These are phyloP conservation scores for Xylariaceae sp. DNA, from an alignment of 2,329 filamentous ascomycete species.

Conservation along the genomic window DNA sequence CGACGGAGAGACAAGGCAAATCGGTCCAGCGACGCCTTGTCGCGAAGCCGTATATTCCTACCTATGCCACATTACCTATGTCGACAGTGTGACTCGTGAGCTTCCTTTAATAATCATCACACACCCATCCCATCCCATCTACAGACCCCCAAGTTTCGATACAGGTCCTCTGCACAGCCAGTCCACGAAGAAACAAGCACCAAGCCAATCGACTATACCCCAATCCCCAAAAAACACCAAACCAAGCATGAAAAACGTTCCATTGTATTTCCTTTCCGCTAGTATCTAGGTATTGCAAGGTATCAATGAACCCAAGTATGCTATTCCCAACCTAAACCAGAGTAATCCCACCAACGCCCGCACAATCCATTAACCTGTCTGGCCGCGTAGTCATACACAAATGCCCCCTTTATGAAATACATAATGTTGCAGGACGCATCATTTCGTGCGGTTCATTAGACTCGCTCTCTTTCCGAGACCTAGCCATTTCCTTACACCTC, in stretches of 20 bases:
- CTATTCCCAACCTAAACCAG: not conserved
- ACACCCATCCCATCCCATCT: too few relatives aligned
- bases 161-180: too few relatives aligned
- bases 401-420: conserved; percentile 11
- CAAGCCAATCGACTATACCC: too few relatives aligned
- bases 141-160: too few relatives aligned
- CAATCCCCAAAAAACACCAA: not conserved
- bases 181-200: too few relatives aligned
- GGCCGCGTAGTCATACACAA: not conserved
- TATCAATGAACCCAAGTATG: not conserved
- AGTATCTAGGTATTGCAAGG: not conserved
- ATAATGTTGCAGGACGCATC: conserved; percentile 12
- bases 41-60: too few relatives aligned
- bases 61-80: too few relatives aligned
- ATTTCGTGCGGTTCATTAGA: conserved; percentile 25
- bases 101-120: too few relatives aligned
- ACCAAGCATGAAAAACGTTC: not conserved
- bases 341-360: not conserved
- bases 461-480: conserved; percentile 29
- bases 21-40: too few relatives aligned
- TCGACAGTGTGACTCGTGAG: too few relatives aligned
- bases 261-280: not conserved
- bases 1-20: too few relatives aligned
- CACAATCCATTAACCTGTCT: not conserved
- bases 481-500: conserved; percentile 30